These are phyloP conservation scores for Aureobasidium leucospermi DNA, from an alignment of 2,329 filamentous ascomycete species.

Conservation along the genomic window DNA sequence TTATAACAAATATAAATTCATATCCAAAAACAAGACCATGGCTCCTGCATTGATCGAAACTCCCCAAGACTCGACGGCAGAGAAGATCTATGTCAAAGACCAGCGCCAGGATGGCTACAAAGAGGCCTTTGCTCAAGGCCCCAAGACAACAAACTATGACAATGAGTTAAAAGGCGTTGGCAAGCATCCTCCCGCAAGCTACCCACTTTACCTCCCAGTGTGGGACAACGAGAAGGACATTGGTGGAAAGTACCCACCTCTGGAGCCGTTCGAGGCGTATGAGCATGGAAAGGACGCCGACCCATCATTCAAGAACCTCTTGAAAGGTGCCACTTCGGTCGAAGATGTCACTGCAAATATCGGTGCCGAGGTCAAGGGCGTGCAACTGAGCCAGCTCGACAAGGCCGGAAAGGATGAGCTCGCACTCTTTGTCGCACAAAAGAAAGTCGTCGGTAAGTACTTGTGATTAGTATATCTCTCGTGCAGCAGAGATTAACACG, in stretches of 20 bases:
- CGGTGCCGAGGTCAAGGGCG: constrained; percentile 62
- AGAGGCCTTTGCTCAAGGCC: constrained; percentile 37
- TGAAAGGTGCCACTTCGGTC: constrained; percentile 42
- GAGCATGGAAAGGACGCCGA: constrained; percentile 74
- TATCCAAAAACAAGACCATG: constrained; percentile 24
- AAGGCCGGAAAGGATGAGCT: constrained; percentile 68
- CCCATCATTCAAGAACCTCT: constrained; percentile 58
- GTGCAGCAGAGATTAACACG: not conserved
- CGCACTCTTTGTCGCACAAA: constrained; percentile 65
- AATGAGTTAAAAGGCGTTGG: constrained; percentile 47
- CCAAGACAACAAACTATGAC: constrained; percentile 40
- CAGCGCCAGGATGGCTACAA: constrained; percentile 26
- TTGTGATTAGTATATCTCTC: not conserved
- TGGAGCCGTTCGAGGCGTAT: constrained; percentile 62
- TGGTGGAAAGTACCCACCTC: constrained; percentile 49
- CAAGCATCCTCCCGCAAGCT: constrained; percentile 51
- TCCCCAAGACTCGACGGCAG: constrained; percentile 21
- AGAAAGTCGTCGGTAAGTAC: constrained; percentile 60
- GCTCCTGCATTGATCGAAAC: constrained; percentile 38
- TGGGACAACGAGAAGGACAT: constrained; percentile 20
- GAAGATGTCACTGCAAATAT: constrained; percentile 64
- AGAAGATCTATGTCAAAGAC: constrained; percentile 12
- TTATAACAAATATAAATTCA: not conserved
- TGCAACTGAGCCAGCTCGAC: constrained; percentile 63
- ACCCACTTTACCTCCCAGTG: constrained; percentile 55